Conservation (phyloP, 805 yeast genomes). For the Metschnikowia kunwiensis region DNA sequence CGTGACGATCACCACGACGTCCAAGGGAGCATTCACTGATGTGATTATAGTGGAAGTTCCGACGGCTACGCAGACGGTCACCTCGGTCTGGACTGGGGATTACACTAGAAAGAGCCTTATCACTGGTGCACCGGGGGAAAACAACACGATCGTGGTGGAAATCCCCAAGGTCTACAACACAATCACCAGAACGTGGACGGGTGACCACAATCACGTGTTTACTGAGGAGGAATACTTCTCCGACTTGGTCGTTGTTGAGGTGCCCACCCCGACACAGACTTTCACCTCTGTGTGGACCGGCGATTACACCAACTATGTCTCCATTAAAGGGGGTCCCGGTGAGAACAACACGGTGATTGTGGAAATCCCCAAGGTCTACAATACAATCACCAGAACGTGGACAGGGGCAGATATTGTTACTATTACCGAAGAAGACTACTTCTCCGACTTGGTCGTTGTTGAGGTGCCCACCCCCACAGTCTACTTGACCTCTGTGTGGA, state of each 20-base stretch:
- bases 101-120: too few species aligned
- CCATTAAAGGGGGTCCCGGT: slow-evolving; percentile 7
- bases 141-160: too few species aligned
- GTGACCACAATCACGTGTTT: too few species aligned
- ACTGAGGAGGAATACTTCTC: too few species aligned
- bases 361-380: slow-evolving; percentile 18
- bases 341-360: slow-evolving; percentile 17
- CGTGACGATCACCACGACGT: too few species aligned
- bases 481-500: slow-evolving; percentile 10
- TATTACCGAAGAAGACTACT: slow-evolving; percentile 14
- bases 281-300: slow-evolving; percentile 13
- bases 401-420: slow-evolving; percentile 8
- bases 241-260: slow-evolving; percentile 13
- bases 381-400: slow-evolving; percentile 18
- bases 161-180: too few species aligned
- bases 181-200: too few species aligned
- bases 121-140: too few species aligned
- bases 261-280: slow-evolving; percentile 10
- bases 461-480: slow-evolving; percentile 10
- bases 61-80: too few species aligned
- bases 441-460: slow-evolving; percentile 21
- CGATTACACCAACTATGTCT: slow-evolving; percentile 3
- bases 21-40: too few species aligned
- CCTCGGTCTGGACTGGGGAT: too few species aligned
- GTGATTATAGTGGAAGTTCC: too few species aligned